phyloP scores from a whole-genome alignment of 2,329 filamentous ascomycete genomes.

The Tolypocladium tropicale region DNA sequence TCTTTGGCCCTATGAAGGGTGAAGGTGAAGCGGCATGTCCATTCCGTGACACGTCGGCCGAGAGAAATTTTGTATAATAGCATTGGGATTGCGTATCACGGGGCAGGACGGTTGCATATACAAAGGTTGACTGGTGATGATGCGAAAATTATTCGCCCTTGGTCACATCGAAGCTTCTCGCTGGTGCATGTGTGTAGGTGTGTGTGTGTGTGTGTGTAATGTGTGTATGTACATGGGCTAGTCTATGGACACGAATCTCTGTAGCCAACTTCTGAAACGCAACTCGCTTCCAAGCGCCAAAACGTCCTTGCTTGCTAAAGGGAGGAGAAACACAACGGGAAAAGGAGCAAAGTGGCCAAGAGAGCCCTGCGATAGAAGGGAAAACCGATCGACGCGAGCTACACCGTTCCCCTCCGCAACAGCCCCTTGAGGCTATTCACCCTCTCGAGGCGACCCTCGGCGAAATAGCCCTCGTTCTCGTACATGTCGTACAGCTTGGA shows the following conservation, averaged over 20 bases:
- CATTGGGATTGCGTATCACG: neutral
- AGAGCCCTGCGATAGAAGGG: neutral
- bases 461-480: conserved; percentile 15
- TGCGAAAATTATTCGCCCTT: neutral
- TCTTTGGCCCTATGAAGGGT: neutral
- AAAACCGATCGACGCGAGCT: neutral
- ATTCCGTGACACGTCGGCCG: neutral
- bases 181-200: too few relatives aligned
- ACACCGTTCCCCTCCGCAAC: neutral
- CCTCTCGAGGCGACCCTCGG: conserved; percentile 9
- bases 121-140: neutral
- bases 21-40: neutral
- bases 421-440: conserved; percentile 4
- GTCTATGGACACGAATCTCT: too few relatives aligned
- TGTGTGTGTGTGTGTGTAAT: too few relatives aligned
- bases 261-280: neutral
- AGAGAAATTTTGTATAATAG: neutral
- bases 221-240: too few relatives aligned
- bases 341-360: neutral
- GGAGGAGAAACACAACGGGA: too few relatives aligned
- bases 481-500: conserved; percentile 17
- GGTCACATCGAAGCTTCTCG: too few relatives aligned
- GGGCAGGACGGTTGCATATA: neutral
- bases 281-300: neutral
- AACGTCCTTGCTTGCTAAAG: neutral